Evolutionary conservation across 2,329 filamentous ascomycete species (phyloP), one percentile per base, ranked within the genome.

Genomic region (Colletotrichum agaves): DNA sequence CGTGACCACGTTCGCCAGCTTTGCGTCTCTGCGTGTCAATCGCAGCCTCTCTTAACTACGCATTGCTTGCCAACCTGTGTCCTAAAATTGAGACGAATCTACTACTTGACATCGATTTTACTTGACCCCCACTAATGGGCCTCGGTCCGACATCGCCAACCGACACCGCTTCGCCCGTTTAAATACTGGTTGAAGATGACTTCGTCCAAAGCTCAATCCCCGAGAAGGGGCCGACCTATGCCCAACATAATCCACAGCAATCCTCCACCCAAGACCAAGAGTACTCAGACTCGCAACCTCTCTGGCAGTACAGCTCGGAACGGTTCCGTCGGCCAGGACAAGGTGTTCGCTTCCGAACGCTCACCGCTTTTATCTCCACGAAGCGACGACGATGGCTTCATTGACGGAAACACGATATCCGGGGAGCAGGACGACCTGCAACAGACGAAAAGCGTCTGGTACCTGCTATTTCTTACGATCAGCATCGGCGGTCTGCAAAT

Each of bases 401-500:
- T 35, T 39, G 66, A 69, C 13, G 59, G 60, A 2, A 50, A 62
- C 52, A 55, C 63, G 13, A n/a, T 64, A 7, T 17, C 47, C n/a
- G 63, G 15, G 11, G 60, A 71, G 17, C 47, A 64, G 21, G 69
- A 71, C 41, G 67, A 71, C 23, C 55, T 72, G 61, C 86, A 93
- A 74, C 84, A 87, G 68, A 91, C 91, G 23, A 97, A 94, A 84
- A 94, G 92, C 78, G 83, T 90, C 50, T 93, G 91, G 89, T 97
- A 97, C 78, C 84, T 98, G 73, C 87, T 97, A 72, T 82, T 97
- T 70, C 82, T 98, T 78, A 97, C 95, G 6, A 84, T 98, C 69
- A 90, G 92, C 75, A 92, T 97, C 72, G 93, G 93, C 68, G 95
- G 93, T 23, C 83, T 98, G 70, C 95, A 98, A 80, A 92, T 98